A percentile compares a stretch with the other conserved stretches of the same genome.
phyloP scores from a whole-genome alignment of 768 basidiomycete species.

The Arthromyces matolae region DNA sequence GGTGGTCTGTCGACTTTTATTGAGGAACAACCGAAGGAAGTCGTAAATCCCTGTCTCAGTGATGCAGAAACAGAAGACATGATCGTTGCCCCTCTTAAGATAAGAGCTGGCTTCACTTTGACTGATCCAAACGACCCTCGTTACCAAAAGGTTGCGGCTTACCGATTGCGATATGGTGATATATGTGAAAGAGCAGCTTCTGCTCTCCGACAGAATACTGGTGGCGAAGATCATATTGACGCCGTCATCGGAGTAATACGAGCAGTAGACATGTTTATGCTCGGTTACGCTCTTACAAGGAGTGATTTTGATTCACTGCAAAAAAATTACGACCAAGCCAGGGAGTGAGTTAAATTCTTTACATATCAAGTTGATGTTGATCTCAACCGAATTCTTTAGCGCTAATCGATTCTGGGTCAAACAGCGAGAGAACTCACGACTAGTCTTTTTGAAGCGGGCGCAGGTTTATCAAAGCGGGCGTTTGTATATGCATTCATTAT shows the following conservation, averaged over 20 bases:
- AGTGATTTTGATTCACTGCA: conserved; percentile 58
- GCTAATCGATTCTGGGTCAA: conserved; percentile 62
- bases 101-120: conserved; percentile 73
- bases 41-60: conserved; percentile 55
- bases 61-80: conserved; percentile 70
- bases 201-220: conserved; percentile 55
- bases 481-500: conserved; percentile 72
- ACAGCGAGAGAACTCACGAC: conserved; percentile 73
- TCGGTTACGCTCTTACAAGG: conserved; percentile 65
- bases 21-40: conserved; percentile 53
- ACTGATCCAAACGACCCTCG: conserved; percentile 70
- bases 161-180: conserved; percentile 63
- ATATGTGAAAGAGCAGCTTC: conserved; percentile 65
- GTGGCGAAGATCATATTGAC: conserved; percentile 83
- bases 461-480: conserved; percentile 75
- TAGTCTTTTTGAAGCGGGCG: conserved; percentile 73
- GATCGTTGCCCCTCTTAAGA: conserved; percentile 58
- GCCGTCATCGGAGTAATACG: conserved; percentile 70
- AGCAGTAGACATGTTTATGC: conserved; percentile 71
- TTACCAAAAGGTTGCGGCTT: conserved; percentile 57
- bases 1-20: conserved; percentile 70
- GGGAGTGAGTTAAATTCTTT: conserved; percentile 44
- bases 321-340: conserved; percentile 60
- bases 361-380: not conserved
- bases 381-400: conserved; percentile 28